Evolutionary conservation across 148 eudicot species (phyloP).

Genomic region (Talinum fruticosum): DNA sequence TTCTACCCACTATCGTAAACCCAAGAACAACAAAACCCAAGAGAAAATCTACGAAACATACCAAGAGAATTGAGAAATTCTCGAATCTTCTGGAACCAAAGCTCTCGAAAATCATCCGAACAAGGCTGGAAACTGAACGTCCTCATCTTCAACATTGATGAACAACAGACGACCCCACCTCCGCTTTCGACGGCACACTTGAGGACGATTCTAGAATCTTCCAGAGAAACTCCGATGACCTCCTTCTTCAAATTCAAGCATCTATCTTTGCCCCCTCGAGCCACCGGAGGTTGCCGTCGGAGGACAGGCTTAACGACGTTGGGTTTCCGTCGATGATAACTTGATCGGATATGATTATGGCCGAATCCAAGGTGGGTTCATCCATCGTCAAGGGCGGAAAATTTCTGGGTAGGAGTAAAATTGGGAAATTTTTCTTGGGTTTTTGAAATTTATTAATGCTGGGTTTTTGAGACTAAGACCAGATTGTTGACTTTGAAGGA

Average conservation of each 20-base stretch:
- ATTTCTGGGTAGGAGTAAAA: background rate
- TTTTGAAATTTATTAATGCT: background rate
- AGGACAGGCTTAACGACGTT: constrained; percentile 34
- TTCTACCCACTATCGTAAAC: background rate
- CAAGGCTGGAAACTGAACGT: constrained; percentile 42
- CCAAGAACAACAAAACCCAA: background rate
- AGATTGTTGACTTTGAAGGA: background rate
- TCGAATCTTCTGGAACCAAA: constrained; percentile 49
- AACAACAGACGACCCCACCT: constrained; percentile 36
- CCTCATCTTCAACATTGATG: constrained; percentile 37
- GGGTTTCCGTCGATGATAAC: constrained; percentile 41
- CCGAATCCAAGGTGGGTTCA: constrained; percentile 9
- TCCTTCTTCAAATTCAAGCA: constrained; percentile 54
- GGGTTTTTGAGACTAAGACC: background rate
- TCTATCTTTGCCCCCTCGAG: constrained; percentile 29
- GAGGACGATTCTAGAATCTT: constrained; percentile 50
- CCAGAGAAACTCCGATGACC: constrained; percentile 54
- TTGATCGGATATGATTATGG: constrained; percentile 38
- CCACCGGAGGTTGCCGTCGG: constrained; percentile 66
- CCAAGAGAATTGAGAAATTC: constrained; percentile 61
- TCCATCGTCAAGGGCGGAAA: constrained; percentile 13
- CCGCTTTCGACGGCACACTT: constrained; percentile 35
- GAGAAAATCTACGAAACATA: constrained; percentile 17
- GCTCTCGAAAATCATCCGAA: constrained; percentile 29
- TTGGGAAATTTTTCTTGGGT: background rate